Evolutionary conservation across 139 green algal genomes (phyloP), one percentile per base, ranked within the genome.

Genomic region (Picochlorum sp.): DNA sequence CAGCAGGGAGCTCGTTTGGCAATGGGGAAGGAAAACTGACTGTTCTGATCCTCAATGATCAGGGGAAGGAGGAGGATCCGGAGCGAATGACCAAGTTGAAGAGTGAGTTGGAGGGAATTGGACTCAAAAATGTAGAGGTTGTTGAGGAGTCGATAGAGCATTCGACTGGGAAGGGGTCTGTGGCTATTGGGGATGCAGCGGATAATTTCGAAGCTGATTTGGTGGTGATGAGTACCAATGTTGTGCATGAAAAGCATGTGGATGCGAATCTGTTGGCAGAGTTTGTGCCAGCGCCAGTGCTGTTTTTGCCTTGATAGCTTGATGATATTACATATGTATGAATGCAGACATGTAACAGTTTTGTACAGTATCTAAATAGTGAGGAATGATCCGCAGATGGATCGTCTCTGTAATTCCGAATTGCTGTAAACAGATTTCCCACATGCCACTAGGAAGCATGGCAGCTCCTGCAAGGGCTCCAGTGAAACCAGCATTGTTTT

Each of bases 251-350:
- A 21, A 90, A 94, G 70, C 63, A 80, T 28, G 76, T 95, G 20
- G 83, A 95, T 64, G 85, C 79, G 34, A 95, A 95, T 71, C 66
- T 91, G 44, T 75, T 95, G 18, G 86, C 86, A 10, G 86, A 93
- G 67, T 91, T 92, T 76, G 82, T 90, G 9, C 61, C 61, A 21
- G 30, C 23, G 24, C 49, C 68, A 2, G 62, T 68, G n/a, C 30
- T 74, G 14, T 21, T 74, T 28, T 45, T 74, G 49, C 60, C 60
- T 1, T 74, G 47, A 54, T 10, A 20, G 47, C 47, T 54, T 41
- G 34, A 41, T 41, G 34, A 11, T 41, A 41, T 41, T 41, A 41
- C 34, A 41, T 55, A 3, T 13, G 15, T 55, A 55, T 55, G 15
- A n/a, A 11, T 2, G 15, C 10, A 21, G 1, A 55, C 0, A 13